Conservation (phyloP, 306 rosid species). For the Rubus parviflorus region DNA sequence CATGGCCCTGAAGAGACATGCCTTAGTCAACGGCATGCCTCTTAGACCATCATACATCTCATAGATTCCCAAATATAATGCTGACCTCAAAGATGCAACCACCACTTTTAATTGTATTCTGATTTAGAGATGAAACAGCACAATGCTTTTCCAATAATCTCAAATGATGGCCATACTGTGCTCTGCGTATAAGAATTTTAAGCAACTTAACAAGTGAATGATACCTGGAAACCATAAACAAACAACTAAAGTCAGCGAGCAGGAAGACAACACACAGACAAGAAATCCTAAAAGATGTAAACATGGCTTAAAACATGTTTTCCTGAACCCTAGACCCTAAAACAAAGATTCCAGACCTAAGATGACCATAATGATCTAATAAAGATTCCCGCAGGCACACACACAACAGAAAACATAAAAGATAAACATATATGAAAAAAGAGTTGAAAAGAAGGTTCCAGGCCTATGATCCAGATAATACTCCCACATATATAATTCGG, state of each 20-base stretch:
- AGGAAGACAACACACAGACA: background rate
- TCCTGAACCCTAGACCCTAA: too few species aligned
- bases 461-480: background rate
- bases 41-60: slow-evolving; percentile 24
- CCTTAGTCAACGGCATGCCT: background rate
- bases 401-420: background rate
- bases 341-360: background rate
- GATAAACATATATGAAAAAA: background rate
- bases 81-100: slow-evolving; percentile 50
- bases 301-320: background rate
- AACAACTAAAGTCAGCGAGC: slow-evolving; percentile 20
- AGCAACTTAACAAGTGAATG: slow-evolving; percentile 54
- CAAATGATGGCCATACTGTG: slow-evolving; percentile 44
- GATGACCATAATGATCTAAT: background rate
- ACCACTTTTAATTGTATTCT: slow-evolving; percentile 24
- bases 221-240: slow-evolving; percentile 49
- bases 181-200: slow-evolving; percentile 62
- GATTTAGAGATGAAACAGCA: slow-evolving; percentile 39
- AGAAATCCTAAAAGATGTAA: background rate
- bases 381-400: background rate
- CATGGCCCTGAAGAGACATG: background rate
- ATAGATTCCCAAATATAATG: slow-evolving; percentile 8
- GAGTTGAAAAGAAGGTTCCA: background rate
- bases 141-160: slow-evolving; percentile 79
- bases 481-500: background rate